Evolutionary conservation across 306 rosid genomes (phyloP).

Genomic region (Oemleria cerasiformis): DNA sequence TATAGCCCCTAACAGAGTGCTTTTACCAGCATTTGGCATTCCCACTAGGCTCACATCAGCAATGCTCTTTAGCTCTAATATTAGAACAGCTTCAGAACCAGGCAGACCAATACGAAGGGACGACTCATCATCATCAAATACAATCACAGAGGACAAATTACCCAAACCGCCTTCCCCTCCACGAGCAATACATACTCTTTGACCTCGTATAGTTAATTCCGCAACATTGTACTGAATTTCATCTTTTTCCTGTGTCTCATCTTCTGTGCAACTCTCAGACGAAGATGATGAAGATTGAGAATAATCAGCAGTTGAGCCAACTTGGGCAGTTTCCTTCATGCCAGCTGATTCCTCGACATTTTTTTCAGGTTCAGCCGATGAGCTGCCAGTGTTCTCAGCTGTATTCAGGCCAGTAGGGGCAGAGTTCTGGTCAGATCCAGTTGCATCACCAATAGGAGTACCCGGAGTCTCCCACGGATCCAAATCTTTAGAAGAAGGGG

Average conservation of each 20-base stretch:
- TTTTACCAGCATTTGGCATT: slow-evolving; percentile 98
- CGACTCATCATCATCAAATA: slow-evolving; percentile 37
- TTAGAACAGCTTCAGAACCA: slow-evolving; percentile 66
- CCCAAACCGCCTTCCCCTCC: slow-evolving; percentile 90
- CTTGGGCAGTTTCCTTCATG: slow-evolving; percentile 21
- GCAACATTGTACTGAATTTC: slow-evolving; percentile 58
- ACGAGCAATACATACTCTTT: slow-evolving; percentile 53
- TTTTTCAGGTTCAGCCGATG: slow-evolving; percentile 26
- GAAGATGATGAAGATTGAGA: slow-evolving; percentile 36
- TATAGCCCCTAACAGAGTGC: slow-evolving; percentile 86
- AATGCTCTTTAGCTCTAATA: slow-evolving; percentile 86
- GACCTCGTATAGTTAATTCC: slow-evolving; percentile 78
- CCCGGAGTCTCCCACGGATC: slow-evolving; percentile 96
- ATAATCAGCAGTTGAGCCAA: slow-evolving; percentile 21
- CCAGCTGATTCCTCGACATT: slow-evolving; percentile 23
- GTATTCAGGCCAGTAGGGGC: slow-evolving; percentile 22
- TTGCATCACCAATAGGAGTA: slow-evolving; percentile 46
- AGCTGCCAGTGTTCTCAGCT: slow-evolving; percentile 26
- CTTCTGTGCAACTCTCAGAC: slow-evolving; percentile 30
- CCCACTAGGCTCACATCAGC: slow-evolving; percentile 95
- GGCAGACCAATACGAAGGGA: slow-evolving; percentile 46
- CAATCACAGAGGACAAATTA: slow-evolving; percentile 40
- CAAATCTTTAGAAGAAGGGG: slow-evolving; percentile 41
- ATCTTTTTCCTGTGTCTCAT: slow-evolving; percentile 37
- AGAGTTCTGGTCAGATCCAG: slow-evolving; percentile 26